Evolutionary conservation across 495 filamentous ascomycete genomes (phyloP).

Genomic region (Jackrogersella multiformis): DNA sequence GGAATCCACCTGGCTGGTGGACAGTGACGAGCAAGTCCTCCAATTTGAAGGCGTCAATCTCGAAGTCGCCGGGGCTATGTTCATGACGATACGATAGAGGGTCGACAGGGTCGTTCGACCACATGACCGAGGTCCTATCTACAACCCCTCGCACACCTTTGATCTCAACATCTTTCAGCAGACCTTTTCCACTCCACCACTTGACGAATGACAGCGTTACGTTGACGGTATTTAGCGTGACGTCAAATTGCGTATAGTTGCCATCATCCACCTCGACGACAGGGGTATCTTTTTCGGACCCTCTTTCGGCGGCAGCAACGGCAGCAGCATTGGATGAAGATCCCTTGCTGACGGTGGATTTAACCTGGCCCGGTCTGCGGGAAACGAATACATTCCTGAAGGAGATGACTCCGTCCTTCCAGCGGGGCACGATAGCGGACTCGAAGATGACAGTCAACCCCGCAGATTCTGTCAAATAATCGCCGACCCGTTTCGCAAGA

Average conservation of each 20-base stretch:
- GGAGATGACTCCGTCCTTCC: conserved; percentile 91
- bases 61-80: conserved; percentile 92
- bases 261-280: conserved; percentile 78
- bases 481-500: conserved; percentile 89
- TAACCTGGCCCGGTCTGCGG: conserved; percentile 80
- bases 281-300: conserved; percentile 50
- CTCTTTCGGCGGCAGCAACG: conserved; percentile 79
- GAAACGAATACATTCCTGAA: conserved; percentile 98
- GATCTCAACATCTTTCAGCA: conserved; percentile 90
- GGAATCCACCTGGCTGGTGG: conserved; percentile 88
- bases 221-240: conserved; percentile 94
- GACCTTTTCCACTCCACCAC: conserved; percentile 96
- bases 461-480: conserved; percentile 93
- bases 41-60: conserved; percentile 94
- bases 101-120: conserved; percentile 75
- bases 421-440: conserved; percentile 95
- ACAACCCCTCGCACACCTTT: conserved; percentile 96
- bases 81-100: conserved; percentile 87
- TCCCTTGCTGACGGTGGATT: conserved; percentile 87
- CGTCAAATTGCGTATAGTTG: conserved; percentile 97
- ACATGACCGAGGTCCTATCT: conserved; percentile 82
- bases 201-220: conserved; percentile 97
- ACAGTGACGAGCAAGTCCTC: conserved; percentile 92
- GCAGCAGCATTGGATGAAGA: conserved; percentile 87
- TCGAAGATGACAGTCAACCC: conserved; percentile 97